Base-by-base conservation (phyloP, 192 early-diverging fungal genomes). In the Pilaira anomala region DNA sequence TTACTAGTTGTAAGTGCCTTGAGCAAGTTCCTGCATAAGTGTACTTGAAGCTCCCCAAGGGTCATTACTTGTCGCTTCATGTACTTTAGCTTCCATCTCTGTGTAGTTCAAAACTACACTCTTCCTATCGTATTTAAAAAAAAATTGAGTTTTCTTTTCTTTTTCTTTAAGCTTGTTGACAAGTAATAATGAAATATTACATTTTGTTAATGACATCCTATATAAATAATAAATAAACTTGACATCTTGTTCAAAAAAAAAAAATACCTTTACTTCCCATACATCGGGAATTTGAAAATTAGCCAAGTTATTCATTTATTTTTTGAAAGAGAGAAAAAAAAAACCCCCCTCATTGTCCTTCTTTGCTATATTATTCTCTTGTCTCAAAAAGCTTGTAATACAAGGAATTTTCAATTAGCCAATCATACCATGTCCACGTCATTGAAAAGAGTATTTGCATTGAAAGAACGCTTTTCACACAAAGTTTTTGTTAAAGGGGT, bases 41-140 rank as follows among this genome's bases (percentile, higher is more conserved):
- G 94, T 94, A 48, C 90, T 89, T 12, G 89, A 88, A n/a, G 95
- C 93, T 25, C 95, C 95, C 94, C 92, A 97, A 11, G 93, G 85
- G 60, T 98, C 94, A 61, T 90, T 88, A 63, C 88, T 94, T 0
- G 95, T 97, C 7, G 93, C 96, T 63, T 96, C 95, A 61, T 87
- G 84, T 50, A 93, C 91, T 62, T 94, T 93, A 57, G 88, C 84
- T 80, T 97, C 93, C 80, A 88, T 91, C 72, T 98, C 96, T 55
- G 91, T 90, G 74, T 90, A 87, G 72, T 97, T 91, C 78, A 96
- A 83, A 8, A 97, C 96, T 1, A 87, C 93, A 78, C 91, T 91
- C 77, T 91, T 91, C 41, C 73, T 80, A 60, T n/a, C n/a, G n/a
- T n/a, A n/a, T n/a, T n/a, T 25, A 36, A 16, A 19, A 7, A 4